Conservation (phyloP, 768 basidiomycete genomes). For the Tremella fuciformis region DNA sequence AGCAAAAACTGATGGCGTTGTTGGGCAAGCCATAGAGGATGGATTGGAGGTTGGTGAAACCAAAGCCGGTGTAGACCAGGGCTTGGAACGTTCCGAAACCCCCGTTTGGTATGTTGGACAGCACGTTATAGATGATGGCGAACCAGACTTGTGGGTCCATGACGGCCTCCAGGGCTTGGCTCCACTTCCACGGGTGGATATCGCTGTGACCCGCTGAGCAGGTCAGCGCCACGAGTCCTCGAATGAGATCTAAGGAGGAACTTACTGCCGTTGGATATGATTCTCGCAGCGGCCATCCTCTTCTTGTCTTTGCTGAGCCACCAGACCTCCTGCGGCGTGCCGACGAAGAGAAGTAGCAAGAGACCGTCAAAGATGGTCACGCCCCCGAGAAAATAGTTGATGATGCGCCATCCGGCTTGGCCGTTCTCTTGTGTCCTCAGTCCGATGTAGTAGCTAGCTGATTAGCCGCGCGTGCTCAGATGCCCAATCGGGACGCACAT, state of each 20-base stretch:
- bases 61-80: slow-evolving; percentile 28
- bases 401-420: slow-evolving; percentile 25
- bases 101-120: slow-evolving; percentile 33
- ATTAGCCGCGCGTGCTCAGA: no score
- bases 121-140: slow-evolving; percentile 21
- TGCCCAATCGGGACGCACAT: no score
- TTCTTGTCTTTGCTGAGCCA: slow-evolving; percentile 34
- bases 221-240: no score
- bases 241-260: no score
- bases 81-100: slow-evolving; percentile 16
- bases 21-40: slow-evolving; percentile 21
- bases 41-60: slow-evolving; percentile 23
- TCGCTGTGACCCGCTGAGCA: slow-evolving; percentile 23
- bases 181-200: slow-evolving; percentile 26
- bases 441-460: slow-evolving; percentile 25
- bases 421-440: slow-evolving; percentile 11
- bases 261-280: slow-evolving; percentile 20
- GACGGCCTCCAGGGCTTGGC: slow-evolving; percentile 30
- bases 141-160: slow-evolving; percentile 22
- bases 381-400: slow-evolving; percentile 35
- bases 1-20: slow-evolving; percentile 18
- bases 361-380: slow-evolving; percentile 29
- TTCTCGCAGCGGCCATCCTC: slow-evolving; percentile 28
- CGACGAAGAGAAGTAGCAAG: slow-evolving; percentile 31
- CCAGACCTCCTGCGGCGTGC: slow-evolving; percentile 34